A percentile compares a stretch with the other conserved stretches of the same genome.
phyloP scores from a whole-genome alignment of 1,284 basidiomycete species.

The Cryptococcus amylolentus region DNA sequence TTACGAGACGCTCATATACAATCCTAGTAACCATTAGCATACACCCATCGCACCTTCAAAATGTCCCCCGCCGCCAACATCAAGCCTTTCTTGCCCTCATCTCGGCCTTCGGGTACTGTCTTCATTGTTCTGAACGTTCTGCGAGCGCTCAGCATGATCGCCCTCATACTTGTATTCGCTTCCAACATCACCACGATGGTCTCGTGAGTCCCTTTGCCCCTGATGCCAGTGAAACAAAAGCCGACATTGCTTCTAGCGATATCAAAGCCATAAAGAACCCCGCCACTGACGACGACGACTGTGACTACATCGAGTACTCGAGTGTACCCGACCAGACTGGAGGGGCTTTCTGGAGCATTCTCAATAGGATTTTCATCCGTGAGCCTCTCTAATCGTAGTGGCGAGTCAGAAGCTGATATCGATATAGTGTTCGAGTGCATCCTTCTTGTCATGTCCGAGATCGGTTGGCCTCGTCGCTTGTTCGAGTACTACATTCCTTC shows the following conservation, averaged over 20 bases:
- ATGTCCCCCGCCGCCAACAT: constrained; percentile 14
- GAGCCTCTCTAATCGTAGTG: constrained; percentile 5
- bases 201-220: constrained; percentile 45
- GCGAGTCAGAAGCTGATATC: background rate
- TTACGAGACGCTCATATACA: background rate
- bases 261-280: constrained; percentile 58
- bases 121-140: constrained; percentile 76
- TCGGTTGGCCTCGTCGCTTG: constrained; percentile 68
- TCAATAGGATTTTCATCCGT: constrained; percentile 73
- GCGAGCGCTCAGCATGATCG: constrained; percentile 70
- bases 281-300: constrained; percentile 46
- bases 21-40: background rate
- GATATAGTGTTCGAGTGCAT: constrained; percentile 61
- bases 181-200: constrained; percentile 76
- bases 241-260: constrained; percentile 51
- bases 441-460: constrained; percentile 69
- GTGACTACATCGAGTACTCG: constrained; percentile 68
- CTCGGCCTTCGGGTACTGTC: constrained; percentile 40
- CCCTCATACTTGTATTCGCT: constrained; percentile 65
- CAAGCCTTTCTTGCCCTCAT: constrained; percentile 30
- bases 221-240: background rate
- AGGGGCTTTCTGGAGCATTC: constrained; percentile 79
- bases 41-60: background rate
- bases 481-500: constrained; percentile 80
- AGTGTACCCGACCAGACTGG: constrained; percentile 79